Evolutionary conservation across 371 early-diverging fungal species (phyloP).

Genomic region (Mucor saturninus): DNA sequence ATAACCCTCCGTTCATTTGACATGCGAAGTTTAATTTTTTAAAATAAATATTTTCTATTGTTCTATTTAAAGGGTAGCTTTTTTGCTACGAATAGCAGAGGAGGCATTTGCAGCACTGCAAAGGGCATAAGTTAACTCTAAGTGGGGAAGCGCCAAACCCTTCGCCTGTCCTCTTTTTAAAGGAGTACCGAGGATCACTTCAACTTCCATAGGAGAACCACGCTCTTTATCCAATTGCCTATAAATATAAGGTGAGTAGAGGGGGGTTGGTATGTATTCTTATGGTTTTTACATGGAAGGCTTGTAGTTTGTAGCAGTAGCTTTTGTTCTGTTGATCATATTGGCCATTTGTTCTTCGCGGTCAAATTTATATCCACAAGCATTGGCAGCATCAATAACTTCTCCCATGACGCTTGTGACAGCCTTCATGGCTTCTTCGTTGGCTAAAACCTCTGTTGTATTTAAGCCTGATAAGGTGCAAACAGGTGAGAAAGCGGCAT

Average conservation of each 20-base stretch:
- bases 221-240: slow-evolving; percentile 68
- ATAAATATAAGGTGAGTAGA: background rate
- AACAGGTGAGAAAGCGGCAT: slow-evolving; percentile 78
- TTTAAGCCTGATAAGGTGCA: slow-evolving; percentile 73
- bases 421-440: slow-evolving; percentile 55
- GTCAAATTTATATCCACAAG: slow-evolving; percentile 52
- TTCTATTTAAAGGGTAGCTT: background rate
- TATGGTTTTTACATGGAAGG: slow-evolving; percentile 60
- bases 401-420: slow-evolving; percentile 66
- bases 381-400: slow-evolving; percentile 61
- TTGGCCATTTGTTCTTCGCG: slow-evolving; percentile 45
- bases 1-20: no score
- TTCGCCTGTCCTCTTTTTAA: slow-evolving; percentile 60
- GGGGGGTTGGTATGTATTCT: background rate
- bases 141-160: slow-evolving; percentile 45
- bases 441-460: slow-evolving; percentile 62
- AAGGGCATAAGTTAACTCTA: slow-evolving; percentile 35
- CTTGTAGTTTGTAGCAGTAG: slow-evolving; percentile 60
- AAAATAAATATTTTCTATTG: background rate
- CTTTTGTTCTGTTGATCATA: slow-evolving; percentile 54
- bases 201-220: slow-evolving; percentile 66
- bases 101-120: slow-evolving; percentile 24
- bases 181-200: slow-evolving; percentile 69
- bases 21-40: no score
- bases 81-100: slow-evolving; percentile 1